Conservation (phyloP, 2,329 filamentous ascomycete species). For the Fonsecaea pedrosoi region DNA sequence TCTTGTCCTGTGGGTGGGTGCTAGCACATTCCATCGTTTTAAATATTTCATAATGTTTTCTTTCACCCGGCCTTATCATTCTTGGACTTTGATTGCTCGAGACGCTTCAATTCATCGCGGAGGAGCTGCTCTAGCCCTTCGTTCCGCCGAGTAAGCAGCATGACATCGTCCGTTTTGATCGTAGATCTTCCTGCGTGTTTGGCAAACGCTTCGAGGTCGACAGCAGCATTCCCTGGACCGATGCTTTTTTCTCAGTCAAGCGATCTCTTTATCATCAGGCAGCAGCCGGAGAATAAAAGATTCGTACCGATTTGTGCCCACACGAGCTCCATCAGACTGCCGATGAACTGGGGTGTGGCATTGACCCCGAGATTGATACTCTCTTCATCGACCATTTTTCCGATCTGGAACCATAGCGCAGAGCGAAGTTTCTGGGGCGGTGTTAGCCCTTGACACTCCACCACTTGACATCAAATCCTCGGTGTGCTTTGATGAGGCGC, state of each 20-base stretch:
- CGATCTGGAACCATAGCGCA: constrained; percentile 81
- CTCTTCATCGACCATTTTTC: constrained; percentile 88
- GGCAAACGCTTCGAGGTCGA: constrained; percentile 70
- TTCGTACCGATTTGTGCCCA: constrained; percentile 83
- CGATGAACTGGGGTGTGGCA: constrained; percentile 90
- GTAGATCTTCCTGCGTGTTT: constrained; percentile 81
- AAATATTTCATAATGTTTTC: not conserved
- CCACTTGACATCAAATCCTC: not conserved
- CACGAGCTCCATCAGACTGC: constrained; percentile 81
- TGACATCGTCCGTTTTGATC: constrained; percentile 83
- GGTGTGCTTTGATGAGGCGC: not conserved
- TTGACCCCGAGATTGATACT: constrained; percentile 76
- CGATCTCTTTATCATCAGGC: not conserved
- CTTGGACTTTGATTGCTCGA: constrained; percentile 34
- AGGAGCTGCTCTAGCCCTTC: constrained; percentile 81
- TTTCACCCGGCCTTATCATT: constrained; percentile 33
- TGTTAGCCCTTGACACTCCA: not conserved
- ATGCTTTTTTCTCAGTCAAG: not conserved
- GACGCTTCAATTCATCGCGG: constrained; percentile 34
- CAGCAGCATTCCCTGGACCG: constrained; percentile 58
- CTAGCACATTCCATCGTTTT: not conserved
- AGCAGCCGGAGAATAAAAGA: not conserved
- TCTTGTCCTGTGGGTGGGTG: not conserved
- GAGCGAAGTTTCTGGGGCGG: constrained; percentile 63
- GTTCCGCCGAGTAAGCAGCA: constrained; percentile 85